These are phyloP conservation scores for Erysimum pusillum DNA, from an alignment of 441 rosid genomes.

Conservation along the genomic window DNA sequence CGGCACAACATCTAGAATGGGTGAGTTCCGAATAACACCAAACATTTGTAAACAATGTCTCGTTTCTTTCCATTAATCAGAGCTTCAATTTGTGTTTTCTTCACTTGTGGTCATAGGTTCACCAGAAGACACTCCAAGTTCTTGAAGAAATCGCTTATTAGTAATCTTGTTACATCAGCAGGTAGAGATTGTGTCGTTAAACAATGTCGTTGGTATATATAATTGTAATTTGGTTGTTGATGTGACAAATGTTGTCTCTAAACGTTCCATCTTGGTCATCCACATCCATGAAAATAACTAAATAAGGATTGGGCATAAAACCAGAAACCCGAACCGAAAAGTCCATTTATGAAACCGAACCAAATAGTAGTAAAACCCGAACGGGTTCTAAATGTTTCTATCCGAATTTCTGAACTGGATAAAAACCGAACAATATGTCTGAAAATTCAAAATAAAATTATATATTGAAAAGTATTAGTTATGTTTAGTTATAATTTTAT, in stretches of 20 bases:
- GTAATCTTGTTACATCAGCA: slow-evolving; percentile 27
- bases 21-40: slow-evolving; percentile 51
- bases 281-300: neutral
- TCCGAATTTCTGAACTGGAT: too few species aligned
- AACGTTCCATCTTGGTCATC: neutral
- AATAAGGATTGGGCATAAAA: too few species aligned
- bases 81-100: slow-evolving; percentile 29
- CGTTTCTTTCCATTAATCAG: slow-evolving; percentile 13
- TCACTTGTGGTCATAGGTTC: slow-evolving; percentile 66
- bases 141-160: slow-evolving; percentile 94
- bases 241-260: neutral
- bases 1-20: slow-evolving; percentile 98
- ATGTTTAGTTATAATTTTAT: too few species aligned
- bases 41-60: neutral
- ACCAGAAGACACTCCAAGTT: slow-evolving; percentile 86
- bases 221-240: slow-evolving; percentile 5
- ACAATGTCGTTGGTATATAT: slow-evolving; percentile 12
- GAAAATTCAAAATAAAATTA: too few species aligned
- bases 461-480: too few species aligned
- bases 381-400: too few species aligned
- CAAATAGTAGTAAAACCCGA: too few species aligned
- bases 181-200: slow-evolving; percentile 14
- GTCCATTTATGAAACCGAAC: too few species aligned
- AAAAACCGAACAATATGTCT: too few species aligned
- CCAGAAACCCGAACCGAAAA: too few species aligned